A percentile compares a stretch with the other conserved stretches of the same genome.
phyloP scores from a whole-genome alignment of 1,139 yeast genomes.

The Tardiomyces depauwii region DNA sequence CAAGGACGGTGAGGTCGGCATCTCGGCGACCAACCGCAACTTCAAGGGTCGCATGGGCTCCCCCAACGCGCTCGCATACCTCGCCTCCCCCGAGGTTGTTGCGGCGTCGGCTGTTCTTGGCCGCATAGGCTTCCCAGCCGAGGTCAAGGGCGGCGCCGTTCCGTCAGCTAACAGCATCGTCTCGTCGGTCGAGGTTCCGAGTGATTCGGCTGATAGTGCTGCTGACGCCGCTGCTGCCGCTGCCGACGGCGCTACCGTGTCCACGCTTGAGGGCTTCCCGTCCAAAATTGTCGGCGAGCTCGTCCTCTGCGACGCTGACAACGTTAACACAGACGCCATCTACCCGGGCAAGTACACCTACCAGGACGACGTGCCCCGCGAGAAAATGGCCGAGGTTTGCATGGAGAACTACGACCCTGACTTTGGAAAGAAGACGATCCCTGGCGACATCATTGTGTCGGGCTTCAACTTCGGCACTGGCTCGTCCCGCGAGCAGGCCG shows the following conservation, averaged over 20 bases:
- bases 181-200: slow-evolving; percentile 29
- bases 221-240: slow-evolving; percentile 24
- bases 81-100: slow-evolving; percentile 96
- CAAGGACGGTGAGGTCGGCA: slow-evolving; percentile 94
- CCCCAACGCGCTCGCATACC: slow-evolving; percentile 86
- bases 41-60: slow-evolving; percentile 99
- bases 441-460: slow-evolving; percentile 82
- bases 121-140: slow-evolving; percentile 86
- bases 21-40: slow-evolving; percentile 95
- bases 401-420: slow-evolving; percentile 97
- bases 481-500: slow-evolving; percentile 98
- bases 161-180: slow-evolving; percentile 36
- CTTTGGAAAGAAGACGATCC: slow-evolving; percentile 64
- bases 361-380: slow-evolving; percentile 90
- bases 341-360: slow-evolving; percentile 98
- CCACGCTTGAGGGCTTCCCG: slow-evolving; percentile 85
- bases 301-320: slow-evolving; percentile 92
- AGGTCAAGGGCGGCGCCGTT: slow-evolving; percentile 50
- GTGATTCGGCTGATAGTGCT: slow-evolving; percentile 11
- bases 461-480: slow-evolving; percentile 98
- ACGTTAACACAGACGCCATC: slow-evolving; percentile 95
- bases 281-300: slow-evolving; percentile 79
- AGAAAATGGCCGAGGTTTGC: slow-evolving; percentile 96
- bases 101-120: slow-evolving; percentile 97
- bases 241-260: slow-evolving; percentile 37